Conservation (phyloP, 192 early-diverging fungal species). For the Coemansia sp. region DNA sequence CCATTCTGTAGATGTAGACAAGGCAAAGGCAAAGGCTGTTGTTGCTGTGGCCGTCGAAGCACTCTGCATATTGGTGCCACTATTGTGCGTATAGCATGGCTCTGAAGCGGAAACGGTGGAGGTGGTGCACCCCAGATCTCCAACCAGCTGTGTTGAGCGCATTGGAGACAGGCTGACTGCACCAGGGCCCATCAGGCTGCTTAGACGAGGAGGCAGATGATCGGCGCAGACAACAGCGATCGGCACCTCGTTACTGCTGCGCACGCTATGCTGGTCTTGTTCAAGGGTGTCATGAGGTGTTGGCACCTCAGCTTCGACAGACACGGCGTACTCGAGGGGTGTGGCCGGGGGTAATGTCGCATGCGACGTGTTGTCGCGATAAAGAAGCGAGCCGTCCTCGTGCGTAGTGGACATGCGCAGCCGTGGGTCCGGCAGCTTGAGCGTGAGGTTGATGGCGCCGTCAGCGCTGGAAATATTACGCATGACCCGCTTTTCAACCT, state of each 20-base stretch:
- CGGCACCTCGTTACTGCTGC: slow-evolving; percentile 1
- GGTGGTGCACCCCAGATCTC: background rate
- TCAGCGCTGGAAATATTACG: slow-evolving; percentile 24
- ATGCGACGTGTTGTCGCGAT: slow-evolving; percentile 1
- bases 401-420: slow-evolving; percentile 24
- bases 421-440: slow-evolving; percentile 35
- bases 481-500: slow-evolving; percentile 32
- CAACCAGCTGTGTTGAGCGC: background rate
- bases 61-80: background rate
- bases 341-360: slow-evolving; percentile 9
- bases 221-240: slow-evolving; percentile 9
- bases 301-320: background rate
- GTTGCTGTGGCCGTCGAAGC: background rate
- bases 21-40: slow-evolving; percentile 7
- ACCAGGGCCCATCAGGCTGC: background rate
- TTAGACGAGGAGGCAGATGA: background rate
- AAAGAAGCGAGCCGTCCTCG: slow-evolving; percentile 6
- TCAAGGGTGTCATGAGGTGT: background rate
- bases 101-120: background rate
- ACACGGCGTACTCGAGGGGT: slow-evolving; percentile 8
- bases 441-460: slow-evolving; percentile 32
- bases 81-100: slow-evolving; percentile 2
- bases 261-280: background rate
- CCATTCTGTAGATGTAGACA: slow-evolving; percentile 25
- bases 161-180: background rate